Conservation (phyloP, 768 basidiomycete species). For the Suillus tomentosus region DNA sequence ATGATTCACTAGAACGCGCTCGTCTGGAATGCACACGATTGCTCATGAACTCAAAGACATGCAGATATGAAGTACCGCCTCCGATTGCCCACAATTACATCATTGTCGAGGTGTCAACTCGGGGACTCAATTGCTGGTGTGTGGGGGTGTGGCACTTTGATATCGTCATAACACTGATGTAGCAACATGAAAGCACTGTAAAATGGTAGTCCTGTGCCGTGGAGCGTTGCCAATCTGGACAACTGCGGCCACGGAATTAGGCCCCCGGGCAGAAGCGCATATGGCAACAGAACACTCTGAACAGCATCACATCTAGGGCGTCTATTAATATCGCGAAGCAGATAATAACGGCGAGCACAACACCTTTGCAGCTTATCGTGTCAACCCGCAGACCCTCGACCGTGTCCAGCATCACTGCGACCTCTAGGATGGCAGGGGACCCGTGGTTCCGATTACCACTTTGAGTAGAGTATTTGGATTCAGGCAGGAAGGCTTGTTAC, state of each 20-base stretch:
- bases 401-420: background rate
- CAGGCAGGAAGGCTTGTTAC: background rate
- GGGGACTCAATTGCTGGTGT: background rate
- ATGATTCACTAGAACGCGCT: too few species aligned
- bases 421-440: background rate
- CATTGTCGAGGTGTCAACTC: background rate
- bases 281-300: background rate
- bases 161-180: background rate
- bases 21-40: background rate
- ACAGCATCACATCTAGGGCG: background rate
- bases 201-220: background rate
- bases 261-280: background rate
- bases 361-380: background rate
- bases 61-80: too few species aligned
- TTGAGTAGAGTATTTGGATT: background rate
- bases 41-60: too few species aligned
- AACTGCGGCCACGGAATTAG: background rate
- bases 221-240: background rate
- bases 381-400: background rate
- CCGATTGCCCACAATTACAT: too few species aligned
- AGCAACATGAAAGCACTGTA: background rate
- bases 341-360: background rate
- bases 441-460: background rate
- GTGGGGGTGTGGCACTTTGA: background rate
- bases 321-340: background rate